A percentile compares a stretch with the other conserved stretches of the same genome.
These are phyloP conservation scores for Elongisporangium anandrum DNA, from an alignment of 352 stramenopile species.

Conservation along the genomic window DNA sequence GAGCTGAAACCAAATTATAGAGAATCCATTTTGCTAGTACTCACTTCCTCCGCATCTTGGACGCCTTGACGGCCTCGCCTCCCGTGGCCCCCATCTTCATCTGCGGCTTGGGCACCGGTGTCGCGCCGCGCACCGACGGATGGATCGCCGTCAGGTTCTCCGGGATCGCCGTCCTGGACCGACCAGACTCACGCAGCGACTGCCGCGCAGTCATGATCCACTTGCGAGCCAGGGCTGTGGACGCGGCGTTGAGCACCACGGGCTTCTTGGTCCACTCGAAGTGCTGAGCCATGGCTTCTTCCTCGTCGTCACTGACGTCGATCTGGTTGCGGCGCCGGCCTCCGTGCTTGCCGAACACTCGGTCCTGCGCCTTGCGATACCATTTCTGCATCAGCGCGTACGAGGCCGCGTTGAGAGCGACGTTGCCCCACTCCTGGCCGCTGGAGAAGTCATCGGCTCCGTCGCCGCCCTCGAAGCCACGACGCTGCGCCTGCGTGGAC, in stretches of 20 bases:
- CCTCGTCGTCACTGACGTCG: conserved; percentile 87
- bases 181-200: conserved; percentile 45
- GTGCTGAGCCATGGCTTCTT: conserved; percentile 58
- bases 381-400: conserved; percentile 90
- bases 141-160: conserved; percentile 56
- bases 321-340: conserved; percentile 52
- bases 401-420: conserved; percentile 81
- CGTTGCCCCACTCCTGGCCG: conserved; percentile 38
- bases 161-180: conserved; percentile 26
- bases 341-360: conserved; percentile 69
- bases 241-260: conserved; percentile 65
- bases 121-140: conserved; percentile 44
- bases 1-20: conserved; percentile 12
- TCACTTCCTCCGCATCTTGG: conserved; percentile 68
- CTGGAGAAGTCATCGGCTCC: conserved; percentile 12
- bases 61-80: conserved; percentile 43
- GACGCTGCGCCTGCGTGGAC: conserved; percentile 20
- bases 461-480: conserved; percentile 15
- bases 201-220: conserved; percentile 73
- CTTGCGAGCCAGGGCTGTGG: conserved; percentile 75
- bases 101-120: conserved; percentile 59
- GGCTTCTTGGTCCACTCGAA: conserved; percentile 80
- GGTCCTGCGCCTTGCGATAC: conserved; percentile 88
- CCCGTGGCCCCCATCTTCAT: conserved; percentile 75
- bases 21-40: conserved; percentile 33